Evolutionary conservation across 2,329 filamentous ascomycete genomes (phyloP).

Genomic region (Amylocarpus encephaloides): DNA sequence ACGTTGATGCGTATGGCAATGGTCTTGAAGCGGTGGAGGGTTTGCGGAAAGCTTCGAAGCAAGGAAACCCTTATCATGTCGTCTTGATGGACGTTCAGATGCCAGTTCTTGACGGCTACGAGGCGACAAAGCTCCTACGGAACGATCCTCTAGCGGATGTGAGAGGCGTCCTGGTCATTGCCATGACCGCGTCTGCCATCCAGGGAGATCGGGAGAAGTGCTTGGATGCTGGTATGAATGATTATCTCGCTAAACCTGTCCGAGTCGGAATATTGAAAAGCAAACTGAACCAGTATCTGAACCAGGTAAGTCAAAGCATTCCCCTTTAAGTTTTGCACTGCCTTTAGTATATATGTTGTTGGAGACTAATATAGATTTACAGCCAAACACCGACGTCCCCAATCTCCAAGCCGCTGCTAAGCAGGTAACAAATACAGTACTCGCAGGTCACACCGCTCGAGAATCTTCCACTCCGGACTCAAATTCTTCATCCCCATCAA

Average conservation of each 20-base stretch:
- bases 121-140: constrained; percentile 78
- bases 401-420: constrained; percentile 25
- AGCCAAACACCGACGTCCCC: constrained; percentile 21
- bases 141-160: constrained; percentile 71
- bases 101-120: constrained; percentile 88
- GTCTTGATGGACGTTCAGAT: constrained; percentile 96
- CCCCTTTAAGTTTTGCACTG: no score
- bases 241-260: constrained; percentile 95
- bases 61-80: constrained; percentile 76
- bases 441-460: constrained; percentile 12
- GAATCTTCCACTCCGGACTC: not conserved
- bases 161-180: constrained; percentile 81
- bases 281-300: constrained; percentile 66
- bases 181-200: constrained; percentile 94
- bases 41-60: constrained; percentile 65
- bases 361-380: not conserved
- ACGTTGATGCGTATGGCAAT: constrained; percentile 83
- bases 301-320: constrained; percentile 21
- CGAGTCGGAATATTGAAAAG: constrained; percentile 77
- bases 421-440: constrained; percentile 19
- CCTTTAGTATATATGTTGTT: not conserved
- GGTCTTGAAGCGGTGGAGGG: constrained; percentile 84
- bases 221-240: constrained; percentile 94
- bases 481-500: not conserved
- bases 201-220: constrained; percentile 93